These are phyloP conservation scores for Amyloporia xantha DNA, from an alignment of 768 basidiomycete species.

Conservation along the genomic window DNA sequence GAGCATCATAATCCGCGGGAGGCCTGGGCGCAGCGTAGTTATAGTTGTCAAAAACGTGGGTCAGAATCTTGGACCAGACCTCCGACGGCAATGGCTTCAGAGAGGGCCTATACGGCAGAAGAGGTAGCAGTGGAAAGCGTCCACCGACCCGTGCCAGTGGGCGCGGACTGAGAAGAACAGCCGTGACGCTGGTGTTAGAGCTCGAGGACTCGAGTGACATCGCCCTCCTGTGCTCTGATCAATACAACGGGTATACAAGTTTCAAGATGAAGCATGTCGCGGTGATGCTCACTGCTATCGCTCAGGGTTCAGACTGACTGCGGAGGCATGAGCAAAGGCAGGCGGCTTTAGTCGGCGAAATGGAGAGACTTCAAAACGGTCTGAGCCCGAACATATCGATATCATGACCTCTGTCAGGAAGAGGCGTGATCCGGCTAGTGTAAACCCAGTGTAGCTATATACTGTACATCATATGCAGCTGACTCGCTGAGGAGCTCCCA, in stretches of 20 bases:
- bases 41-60: conserved; percentile 24
- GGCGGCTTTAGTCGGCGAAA: no score
- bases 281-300: no score
- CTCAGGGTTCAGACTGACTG: no score
- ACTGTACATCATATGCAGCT: no score
- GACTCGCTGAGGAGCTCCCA: no score
- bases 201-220: background rate
- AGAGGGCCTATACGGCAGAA: conserved; percentile 50
- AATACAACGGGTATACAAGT: background rate
- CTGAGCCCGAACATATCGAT: no score
- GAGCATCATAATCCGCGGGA: conserved; percentile 3
- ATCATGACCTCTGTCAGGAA: no score
- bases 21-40: conserved; percentile 3
- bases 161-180: conserved; percentile 55
- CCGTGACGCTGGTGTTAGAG: background rate
- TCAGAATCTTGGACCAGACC: conserved; percentile 63
- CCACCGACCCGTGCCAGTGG: conserved; percentile 57
- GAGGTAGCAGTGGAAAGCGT: conserved; percentile 57
- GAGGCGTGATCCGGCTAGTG: no score
- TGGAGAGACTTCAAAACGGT: no score
- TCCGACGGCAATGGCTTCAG: conserved; percentile 58
- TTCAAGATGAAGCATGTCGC: background rate
- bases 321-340: no score
- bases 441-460: no score
- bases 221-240: no score